Evolutionary conservation across 2,329 filamentous ascomycete genomes (phyloP), one percentile per base, ranked within the genome.

Genomic region (Xylaria sp.): DNA sequence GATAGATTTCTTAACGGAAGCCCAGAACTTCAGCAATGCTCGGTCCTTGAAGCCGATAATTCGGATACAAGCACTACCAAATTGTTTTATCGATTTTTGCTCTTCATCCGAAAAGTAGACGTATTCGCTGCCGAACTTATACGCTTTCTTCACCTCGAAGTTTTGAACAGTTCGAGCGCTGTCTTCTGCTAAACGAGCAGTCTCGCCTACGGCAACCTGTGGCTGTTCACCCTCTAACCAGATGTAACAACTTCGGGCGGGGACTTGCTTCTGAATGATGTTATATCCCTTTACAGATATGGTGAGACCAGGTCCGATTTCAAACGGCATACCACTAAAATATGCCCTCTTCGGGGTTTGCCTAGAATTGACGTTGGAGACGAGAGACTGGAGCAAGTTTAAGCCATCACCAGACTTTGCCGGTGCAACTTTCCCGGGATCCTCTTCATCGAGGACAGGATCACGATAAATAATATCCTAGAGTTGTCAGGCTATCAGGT

Each of bases 271-370:
- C 75, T 97, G 95, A 63, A 98, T 86, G 12, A 98, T 82, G 59
- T 97, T 93, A 81, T 95, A 99, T 5, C 96, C 96, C 75, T 97
- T 98, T 47, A 99, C 91, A 0, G 94, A 94, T 62, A 99, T 97
- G 51, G 86, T 90, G 27, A 99, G 83, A 1, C 90, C 90, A 0
- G 95, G 94, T 0, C 92, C 94, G 62, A 99, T 87, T 78, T 98
- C 94, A 64, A 99, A 87, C 0, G 93, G 88, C n/a, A 98, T 83
- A 60, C 92, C 93, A 2, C 92, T 93, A 79, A 99, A 98, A 2
- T 97, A 85, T 0, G 95, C 89, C 67, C 96, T 87, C 69, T 96
- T 94, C 1, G 94, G 90, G 0, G 93, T 91, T 71, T 97, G 92
- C 78, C 94, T 96, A 0, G 94, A 97, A 73, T 93, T 97, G 75